Evolutionary conservation across 108 stramenopile species (phyloP), one percentile per base, ranked within the genome.

Genomic region (Nitzschia sp.): DNA sequence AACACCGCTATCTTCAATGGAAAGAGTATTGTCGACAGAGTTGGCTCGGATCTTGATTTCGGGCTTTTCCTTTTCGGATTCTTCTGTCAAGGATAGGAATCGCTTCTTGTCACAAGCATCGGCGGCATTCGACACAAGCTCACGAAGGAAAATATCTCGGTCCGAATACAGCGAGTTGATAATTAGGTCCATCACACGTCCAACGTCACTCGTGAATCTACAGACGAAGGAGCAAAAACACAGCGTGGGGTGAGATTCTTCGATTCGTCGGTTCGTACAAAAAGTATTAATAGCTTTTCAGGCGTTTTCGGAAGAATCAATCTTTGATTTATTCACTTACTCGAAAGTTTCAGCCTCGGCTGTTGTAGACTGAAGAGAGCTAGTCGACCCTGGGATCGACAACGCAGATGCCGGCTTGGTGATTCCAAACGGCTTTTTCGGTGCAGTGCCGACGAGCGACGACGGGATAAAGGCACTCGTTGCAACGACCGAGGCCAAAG

Each of bases 101-200:
- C 99, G 92, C 52, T 97, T 94, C 91, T 99, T 99, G 85, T 99
- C 99, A 52, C 97, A 95, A n/a, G 95, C 95, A 79, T 96, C 95
- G 69, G 95, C 92, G 26, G 95, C 92, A 72, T 96, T 96, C 45
- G 91, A 92, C n/a, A 92, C 80, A 8, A 96, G 71, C 81, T 96
- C 95, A n/a, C 92, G 83, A 9, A 92, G 68, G 73, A 91, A 94
- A 58, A 82, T 82, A 70, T 76, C 66, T 78, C 89, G 21, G 75
- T 97, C 91, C 58, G 87, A 88, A 81, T 99, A 99, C 62, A 99
- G 78, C 3, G 92, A 93, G 78, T 99, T 97, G 88, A 99, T 99
- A 79, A 99, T 99, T 75, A 99, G 90, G 72, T 97, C 97, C 97
- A 99, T 97, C 36, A 98, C 96, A 1, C 96, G 88, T 26, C 89